Evolutionary conservation across 768 basidiomycete species (phyloP).

Genomic region (Clitopilus hobsonii): DNA sequence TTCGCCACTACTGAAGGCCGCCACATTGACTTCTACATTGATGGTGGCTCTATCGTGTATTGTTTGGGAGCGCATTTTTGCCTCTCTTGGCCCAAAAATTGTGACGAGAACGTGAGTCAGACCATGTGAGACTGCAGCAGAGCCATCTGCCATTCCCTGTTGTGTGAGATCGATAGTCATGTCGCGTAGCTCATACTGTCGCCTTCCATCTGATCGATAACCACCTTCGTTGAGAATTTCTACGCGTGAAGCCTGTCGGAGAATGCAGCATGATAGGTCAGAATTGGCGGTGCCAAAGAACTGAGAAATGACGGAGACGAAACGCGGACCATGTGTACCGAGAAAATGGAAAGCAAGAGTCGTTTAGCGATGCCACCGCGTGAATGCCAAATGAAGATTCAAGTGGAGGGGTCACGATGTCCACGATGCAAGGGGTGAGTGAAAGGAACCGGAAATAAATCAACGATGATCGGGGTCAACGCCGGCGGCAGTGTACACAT

Average conservation of each 20-base stretch:
- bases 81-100: conserved; percentile 91
- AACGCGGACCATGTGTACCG: conserved; percentile 17
- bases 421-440: not conserved
- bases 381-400: not conserved
- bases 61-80: conserved; percentile 72
- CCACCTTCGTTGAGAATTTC: conserved; percentile 84
- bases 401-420: not conserved
- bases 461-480: conserved; percentile 1
- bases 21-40: conserved; percentile 85
- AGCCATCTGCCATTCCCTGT: conserved; percentile 79
- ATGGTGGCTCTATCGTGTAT: conserved; percentile 85
- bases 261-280: not conserved
- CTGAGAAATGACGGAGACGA: conserved; percentile 2
- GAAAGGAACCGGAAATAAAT: conserved; percentile 1
- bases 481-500: not conserved
- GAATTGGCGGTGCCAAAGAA: not conserved
- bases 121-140: conserved; percentile 80
- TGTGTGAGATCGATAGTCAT: conserved; percentile 74
- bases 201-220: conserved; percentile 87
- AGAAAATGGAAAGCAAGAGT: not conserved
- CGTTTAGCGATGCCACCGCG: not conserved
- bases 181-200: conserved; percentile 88
- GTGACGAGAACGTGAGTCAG: conserved; percentile 85
- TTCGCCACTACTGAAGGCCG: conserved; percentile 84
- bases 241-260: conserved; percentile 41